These are phyloP conservation scores for Suhomyces sp. DNA, from an alignment of 805 yeast species.

Conservation along the genomic window DNA sequence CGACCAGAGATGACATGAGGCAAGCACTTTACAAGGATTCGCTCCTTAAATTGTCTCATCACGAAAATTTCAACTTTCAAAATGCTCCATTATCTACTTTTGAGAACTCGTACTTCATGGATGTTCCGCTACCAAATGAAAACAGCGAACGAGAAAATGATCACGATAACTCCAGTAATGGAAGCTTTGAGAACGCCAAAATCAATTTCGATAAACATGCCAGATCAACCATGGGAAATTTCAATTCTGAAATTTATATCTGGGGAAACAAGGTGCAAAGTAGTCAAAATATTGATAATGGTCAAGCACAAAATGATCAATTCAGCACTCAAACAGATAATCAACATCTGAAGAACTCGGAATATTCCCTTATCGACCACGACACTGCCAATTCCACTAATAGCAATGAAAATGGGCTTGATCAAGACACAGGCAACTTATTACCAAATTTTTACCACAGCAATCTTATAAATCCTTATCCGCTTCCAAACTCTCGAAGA, in stretches of 20 bases:
- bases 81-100: background rate
- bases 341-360: background rate
- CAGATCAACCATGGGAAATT: background rate
- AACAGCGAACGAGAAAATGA: background rate
- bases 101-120: background rate
- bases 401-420: background rate
- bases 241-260: background rate
- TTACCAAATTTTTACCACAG: background rate
- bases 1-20: conserved; percentile 11
- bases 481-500: conserved; percentile 6
- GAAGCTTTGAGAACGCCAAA: conserved; percentile 7
- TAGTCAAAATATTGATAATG: background rate
- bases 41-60: conserved; percentile 6
- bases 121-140: background rate
- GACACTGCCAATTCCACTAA: background rate
- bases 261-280: background rate
- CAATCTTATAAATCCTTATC: conserved; percentile 8
- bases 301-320: background rate
- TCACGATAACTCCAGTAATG: conserved; percentile 4
- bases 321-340: background rate
- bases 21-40: conserved; percentile 12
- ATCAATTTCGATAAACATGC: conserved; percentile 1
- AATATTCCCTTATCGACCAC: background rate
- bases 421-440: background rate
- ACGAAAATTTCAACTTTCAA: background rate